Conservation (phyloP, 768 basidiomycete genomes). For the Leucocoprinus leucothites region DNA sequence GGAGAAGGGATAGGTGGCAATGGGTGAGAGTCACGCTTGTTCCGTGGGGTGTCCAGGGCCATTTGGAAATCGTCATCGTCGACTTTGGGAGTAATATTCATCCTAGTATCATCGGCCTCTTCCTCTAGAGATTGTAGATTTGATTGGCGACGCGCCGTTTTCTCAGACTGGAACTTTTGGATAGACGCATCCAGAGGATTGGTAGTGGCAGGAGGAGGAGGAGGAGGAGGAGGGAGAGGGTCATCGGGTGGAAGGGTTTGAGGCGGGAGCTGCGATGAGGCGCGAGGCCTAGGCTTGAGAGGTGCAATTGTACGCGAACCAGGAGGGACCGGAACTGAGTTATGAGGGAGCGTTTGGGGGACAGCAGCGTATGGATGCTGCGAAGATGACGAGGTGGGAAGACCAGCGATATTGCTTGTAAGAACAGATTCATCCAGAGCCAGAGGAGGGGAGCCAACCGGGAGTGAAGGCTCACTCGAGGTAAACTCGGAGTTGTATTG, state of each 20-base stretch:
- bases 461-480: constrained; percentile 22
- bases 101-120: constrained; percentile 43
- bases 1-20: constrained; percentile 63
- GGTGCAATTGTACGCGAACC: constrained; percentile 33
- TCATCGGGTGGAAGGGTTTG: constrained; percentile 61
- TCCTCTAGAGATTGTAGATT: constrained; percentile 52
- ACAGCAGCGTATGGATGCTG: constrained; percentile 56
- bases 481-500: constrained; percentile 20
- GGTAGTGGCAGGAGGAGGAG: too few relatives aligned
- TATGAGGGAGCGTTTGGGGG: constrained; percentile 36
- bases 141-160: constrained; percentile 8
- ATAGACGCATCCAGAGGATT: constrained; percentile 34
- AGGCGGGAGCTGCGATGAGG: constrained; percentile 59
- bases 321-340: constrained; percentile 19
- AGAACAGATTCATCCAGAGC: constrained; percentile 33
- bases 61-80: constrained; percentile 24
- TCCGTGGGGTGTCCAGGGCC: constrained; percentile 40
- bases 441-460: constrained; percentile 43
- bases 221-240: constrained; percentile 45
- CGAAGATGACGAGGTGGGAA: constrained; percentile 25
- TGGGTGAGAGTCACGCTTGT: constrained; percentile 57
- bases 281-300: constrained; percentile 44
- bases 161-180: constrained; percentile 13
- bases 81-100: constrained; percentile 18
- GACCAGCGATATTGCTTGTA: constrained; percentile 25